Conservation (phyloP, 345 rosid species). For the Camelina neglecta region DNA sequence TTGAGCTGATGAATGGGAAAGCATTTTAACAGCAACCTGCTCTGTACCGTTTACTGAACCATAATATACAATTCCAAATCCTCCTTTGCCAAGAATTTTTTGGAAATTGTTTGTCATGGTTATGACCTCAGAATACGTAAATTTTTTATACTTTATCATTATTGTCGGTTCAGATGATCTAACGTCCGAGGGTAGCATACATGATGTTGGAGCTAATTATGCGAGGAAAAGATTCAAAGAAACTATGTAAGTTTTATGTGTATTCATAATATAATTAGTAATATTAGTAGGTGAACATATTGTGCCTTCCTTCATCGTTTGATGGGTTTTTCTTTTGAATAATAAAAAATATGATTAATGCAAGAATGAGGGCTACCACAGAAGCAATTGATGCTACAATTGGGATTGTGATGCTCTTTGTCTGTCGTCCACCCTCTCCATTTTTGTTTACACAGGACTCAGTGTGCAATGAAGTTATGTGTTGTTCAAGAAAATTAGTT, state of each 20-base stretch:
- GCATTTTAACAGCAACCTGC: constrained; percentile 46
- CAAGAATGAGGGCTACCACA: too few relatives aligned
- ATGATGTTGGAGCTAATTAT: constrained; percentile 21
- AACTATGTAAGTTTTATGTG: too few relatives aligned
- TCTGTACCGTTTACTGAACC: constrained; percentile 39
- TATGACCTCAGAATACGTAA: constrained; percentile 41
- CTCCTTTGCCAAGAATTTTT: constrained; percentile 55
- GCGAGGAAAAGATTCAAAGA: neutral
- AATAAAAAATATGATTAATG: too few relatives aligned
- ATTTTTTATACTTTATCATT: constrained; percentile 27
- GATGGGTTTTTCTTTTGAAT: too few relatives aligned
- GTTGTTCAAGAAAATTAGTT: too few relatives aligned
- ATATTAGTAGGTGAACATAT: too few relatives aligned
- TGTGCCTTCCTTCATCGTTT: too few relatives aligned
- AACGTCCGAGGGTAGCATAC: constrained; percentile 11
- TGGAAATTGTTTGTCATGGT: constrained; percentile 51
- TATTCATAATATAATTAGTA: too few relatives aligned
- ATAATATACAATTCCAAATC: constrained; percentile 59
- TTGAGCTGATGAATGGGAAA: constrained; percentile 40
- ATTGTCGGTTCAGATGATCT: constrained; percentile 11
- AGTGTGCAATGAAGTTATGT: neutral
- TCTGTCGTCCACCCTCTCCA: neutral
- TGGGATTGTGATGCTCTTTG: neutral
- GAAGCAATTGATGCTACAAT: neutral
- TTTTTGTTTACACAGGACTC: neutral